A percentile compares a stretch with the other conserved stretches of the same genome.
Evolutionary conservation across 1,284 basidiomycete species (phyloP).

Genomic region (Ganoderma meredithae): DNA sequence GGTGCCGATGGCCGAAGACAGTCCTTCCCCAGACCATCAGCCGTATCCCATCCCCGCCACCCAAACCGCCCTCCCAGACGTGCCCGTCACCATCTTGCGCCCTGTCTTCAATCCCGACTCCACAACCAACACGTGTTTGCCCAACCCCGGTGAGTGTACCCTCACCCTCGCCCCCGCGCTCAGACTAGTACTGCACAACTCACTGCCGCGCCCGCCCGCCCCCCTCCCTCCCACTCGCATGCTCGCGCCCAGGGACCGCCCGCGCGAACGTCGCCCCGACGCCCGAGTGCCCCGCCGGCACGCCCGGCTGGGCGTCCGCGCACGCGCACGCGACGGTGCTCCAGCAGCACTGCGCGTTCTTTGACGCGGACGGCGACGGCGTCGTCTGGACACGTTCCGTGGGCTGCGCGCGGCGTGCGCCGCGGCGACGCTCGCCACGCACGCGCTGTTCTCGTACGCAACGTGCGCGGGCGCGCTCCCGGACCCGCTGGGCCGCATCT

Average conservation of each 20-base stretch:
- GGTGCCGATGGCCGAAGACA: neutral
- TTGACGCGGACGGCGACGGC: slow-evolving; percentile 52
- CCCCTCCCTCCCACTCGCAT: neutral
- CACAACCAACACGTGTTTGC: slow-evolving; percentile 19
- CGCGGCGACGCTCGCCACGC: slow-evolving; percentile 46
- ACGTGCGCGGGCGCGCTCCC: slow-evolving; percentile 41
- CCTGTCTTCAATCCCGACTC: slow-evolving; percentile 31
- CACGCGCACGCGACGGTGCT: slow-evolving; percentile 39
- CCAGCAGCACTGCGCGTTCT: slow-evolving; percentile 54
- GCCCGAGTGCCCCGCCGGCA: slow-evolving; percentile 23
- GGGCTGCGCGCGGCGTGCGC: slow-evolving; percentile 48
- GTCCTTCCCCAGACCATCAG: slow-evolving; percentile 10
- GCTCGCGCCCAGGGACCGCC: slow-evolving; percentile 28
- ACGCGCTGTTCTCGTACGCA: slow-evolving; percentile 47
- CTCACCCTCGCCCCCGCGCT: neutral
- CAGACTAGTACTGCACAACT: neutral
- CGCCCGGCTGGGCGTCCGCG: slow-evolving; percentile 28
- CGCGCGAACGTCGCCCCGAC: slow-evolving; percentile 30
- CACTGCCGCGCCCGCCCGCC: too few relatives aligned
- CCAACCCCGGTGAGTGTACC: slow-evolving; percentile 29
- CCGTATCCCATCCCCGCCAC: neutral
- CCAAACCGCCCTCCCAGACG: slow-evolving; percentile 27
- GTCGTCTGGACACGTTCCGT: slow-evolving; percentile 55
- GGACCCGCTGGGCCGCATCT: slow-evolving; percentile 54
- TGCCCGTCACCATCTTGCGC: slow-evolving; percentile 30